Evolutionary conservation across 345 rosid species (phyloP), one percentile per base, ranked within the genome.

Genomic region (Trapa bicornis): DNA sequence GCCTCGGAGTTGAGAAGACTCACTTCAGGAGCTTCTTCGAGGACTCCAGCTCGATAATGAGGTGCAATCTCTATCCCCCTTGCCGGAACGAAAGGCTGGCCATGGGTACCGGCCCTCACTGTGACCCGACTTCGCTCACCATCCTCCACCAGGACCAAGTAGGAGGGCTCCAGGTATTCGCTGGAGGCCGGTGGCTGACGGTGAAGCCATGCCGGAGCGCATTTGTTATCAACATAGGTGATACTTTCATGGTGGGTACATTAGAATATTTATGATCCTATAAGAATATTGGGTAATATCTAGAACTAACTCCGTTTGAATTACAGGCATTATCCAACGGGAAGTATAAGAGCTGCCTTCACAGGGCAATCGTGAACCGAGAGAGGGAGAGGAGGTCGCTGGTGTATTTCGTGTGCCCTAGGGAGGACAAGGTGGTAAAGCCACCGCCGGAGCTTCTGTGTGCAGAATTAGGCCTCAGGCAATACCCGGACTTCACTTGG

Each of bases 401-500:
- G 74, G 85, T 77, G 0, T 84, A 76, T 71, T 89, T 89, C 62
- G 71, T 83, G 70, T 72, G 82, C 67, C 91, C 91, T 1, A 74
- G 68, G 73, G 78, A 74, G 36, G 87, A 84, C 78, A 81, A 84
- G 69, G 66, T 83, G 53, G 78, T 89, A 69, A 82, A 79, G 53
- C 86, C 96, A 14, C 86, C 91, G 38, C 76, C 73, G 32, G 89
- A 78, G 65, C 80, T 89, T 43, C 61, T 78, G 38, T n/a, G 43
- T 68, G 67, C 68, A 52, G 76, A 78, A 17, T 37, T 32, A 22
- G 71, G 70, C 70, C 37, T 77, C 35, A 74, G 83, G 70, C 57
- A 39, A 68, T 89, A 87, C 75, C 89, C 87, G 0, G 91, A 89
- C 67, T 89, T 87, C 81, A 86, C 87, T 33, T 89, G 89, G 96